Base-by-base conservation (phyloP, 176 grass and related monocot species). In the Eremochloa ophiuroides region DNA sequence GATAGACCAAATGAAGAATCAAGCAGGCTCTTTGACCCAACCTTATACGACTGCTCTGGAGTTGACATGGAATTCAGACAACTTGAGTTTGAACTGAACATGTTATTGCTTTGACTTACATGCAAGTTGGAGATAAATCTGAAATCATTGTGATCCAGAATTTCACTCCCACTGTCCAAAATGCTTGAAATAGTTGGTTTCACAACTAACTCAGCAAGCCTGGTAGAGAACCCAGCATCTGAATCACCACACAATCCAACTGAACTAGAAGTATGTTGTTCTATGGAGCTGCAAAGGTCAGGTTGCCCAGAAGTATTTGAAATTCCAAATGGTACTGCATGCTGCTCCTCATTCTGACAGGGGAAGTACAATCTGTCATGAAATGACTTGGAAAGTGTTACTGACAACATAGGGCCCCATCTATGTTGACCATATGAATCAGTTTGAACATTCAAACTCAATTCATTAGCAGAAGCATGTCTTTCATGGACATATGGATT, bases 111-210 rank as follows among this genome's bases (percentile, higher is more conserved):
- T 64, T 80, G 46, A 59, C n/a, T 88, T 29, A 1, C 34, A 76
- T 67, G 59, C 33, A 64, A 86, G 27, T 76, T 76, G 53, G 80
- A 83, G 10, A 80, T 16, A 15, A 15, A 64, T 73, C 79, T 59
- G 74, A 74, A 73, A 71, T 26, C 20, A 44, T 74, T 82, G 27
- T 70, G 27, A 67, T 89, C 60, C 55, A 88, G 59, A 61, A 73
- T 43, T 43, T 43, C 50, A 74, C 61, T 80, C 66, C 73, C 75
- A 76, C 23, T 41, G 50, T 80, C 75, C 33, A 39, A 69, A 80
- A 83, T 66, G 26, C 69, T 76, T 80, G 86, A 80, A 85, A 33
- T 56, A 77, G 71, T 66, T n/a, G 40, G 86, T 66, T 82, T 84
- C 40, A 15, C 56, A 71, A 30, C 39, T 23, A 80, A 80, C 35